Evolutionary conservation across 1,139 yeast genomes (phyloP).

Genomic region (Geotrichum aggregatum): DNA sequence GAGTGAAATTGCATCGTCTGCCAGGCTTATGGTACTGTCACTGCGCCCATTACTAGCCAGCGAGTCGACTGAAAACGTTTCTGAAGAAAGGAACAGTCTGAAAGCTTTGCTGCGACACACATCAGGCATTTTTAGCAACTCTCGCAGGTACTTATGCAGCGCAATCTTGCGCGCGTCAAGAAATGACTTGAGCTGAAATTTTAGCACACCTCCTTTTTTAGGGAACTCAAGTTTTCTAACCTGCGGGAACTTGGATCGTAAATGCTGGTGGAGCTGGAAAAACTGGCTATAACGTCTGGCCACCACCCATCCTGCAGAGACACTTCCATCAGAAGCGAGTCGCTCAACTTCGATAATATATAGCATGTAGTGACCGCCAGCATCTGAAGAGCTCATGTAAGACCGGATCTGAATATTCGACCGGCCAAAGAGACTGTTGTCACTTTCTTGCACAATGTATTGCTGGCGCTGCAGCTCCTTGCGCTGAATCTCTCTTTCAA

Average conservation of each 20-base stretch:
- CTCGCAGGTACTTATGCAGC: constrained; percentile 59
- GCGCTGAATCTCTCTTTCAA: constrained; percentile 63
- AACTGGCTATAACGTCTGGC: constrained; percentile 87
- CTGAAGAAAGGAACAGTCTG: constrained; percentile 72
- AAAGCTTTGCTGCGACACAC: constrained; percentile 73
- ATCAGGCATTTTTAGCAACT: constrained; percentile 55
- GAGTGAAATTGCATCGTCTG: background rate
- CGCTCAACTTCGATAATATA: constrained; percentile 77
- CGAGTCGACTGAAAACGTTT: constrained; percentile 46
- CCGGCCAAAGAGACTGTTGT: constrained; percentile 70
- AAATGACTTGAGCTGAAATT: constrained; percentile 57
- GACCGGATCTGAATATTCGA: constrained; percentile 64
- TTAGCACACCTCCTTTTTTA: constrained; percentile 60
- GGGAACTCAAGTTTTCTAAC: constrained; percentile 58
- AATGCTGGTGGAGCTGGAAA: constrained; percentile 61
- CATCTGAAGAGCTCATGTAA: constrained; percentile 50
- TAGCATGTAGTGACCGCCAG: constrained; percentile 55
- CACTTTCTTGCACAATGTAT: constrained; percentile 76
- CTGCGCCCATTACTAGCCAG: background rate
- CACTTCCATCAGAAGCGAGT: constrained; percentile 44
- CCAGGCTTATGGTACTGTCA: background rate
- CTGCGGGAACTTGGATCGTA: constrained; percentile 51
- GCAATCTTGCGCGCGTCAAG: constrained; percentile 62
- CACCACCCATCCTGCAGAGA: constrained; percentile 80
- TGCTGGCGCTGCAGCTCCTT: constrained; percentile 77